Base-by-base conservation (phyloP, 116 monocot species). In the Trichopus zeylanicus region DNA sequence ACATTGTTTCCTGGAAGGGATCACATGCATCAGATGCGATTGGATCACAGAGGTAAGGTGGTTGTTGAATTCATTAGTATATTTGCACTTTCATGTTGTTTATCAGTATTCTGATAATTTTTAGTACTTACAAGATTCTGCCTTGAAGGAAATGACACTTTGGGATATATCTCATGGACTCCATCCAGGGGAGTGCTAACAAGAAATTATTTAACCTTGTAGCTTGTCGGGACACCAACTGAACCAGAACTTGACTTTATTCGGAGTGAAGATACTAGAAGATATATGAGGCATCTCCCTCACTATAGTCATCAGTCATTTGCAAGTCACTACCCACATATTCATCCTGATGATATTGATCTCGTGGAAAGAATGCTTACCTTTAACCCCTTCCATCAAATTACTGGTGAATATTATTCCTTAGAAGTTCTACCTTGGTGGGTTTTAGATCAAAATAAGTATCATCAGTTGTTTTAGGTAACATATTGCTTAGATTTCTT, bases 1-100 rank as follows among this genome's bases (percentile, higher is more conserved):
- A 86, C 94, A 51, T 73, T 95, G 61, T 95, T 95, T 72, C 94
- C 94, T 35, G 94, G 94, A 7, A 82, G 89, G 65, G 94, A 95
- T 66, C 89, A 95, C 78, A 89, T 89, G 15, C 94, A 95, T 73
- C 94, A 95, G 58, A 65, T 95, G 61, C 85, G 86, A 24, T 64
- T 95, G n/a, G 46, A 53, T 89, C 12, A 95, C 86, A 82, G 89
- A 95, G 94, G 94, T 95, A 27, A 59, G 38, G 27, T 26, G 6
- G 15, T n/a, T n/a, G n/a, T 29, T 15, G 7, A 0, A 29, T 3
- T 22, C 3, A 10, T 51, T 4, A 51, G 19, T 51, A 20, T 51
- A n/a, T n/a, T n/a, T n/a, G n/a, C n/a, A n/a, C n/a, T n/a, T n/a
- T n/a, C n/a, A n/a, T n/a, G n/a, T n/a, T n/a, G n/a, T n/a, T n/a